Percentiles rank a stretch among this genome's conserved stretches.
Evolutionary conservation across 2,329 filamentous ascomycete species (phyloP).

Genomic region (Fusarium buharicum): DNA sequence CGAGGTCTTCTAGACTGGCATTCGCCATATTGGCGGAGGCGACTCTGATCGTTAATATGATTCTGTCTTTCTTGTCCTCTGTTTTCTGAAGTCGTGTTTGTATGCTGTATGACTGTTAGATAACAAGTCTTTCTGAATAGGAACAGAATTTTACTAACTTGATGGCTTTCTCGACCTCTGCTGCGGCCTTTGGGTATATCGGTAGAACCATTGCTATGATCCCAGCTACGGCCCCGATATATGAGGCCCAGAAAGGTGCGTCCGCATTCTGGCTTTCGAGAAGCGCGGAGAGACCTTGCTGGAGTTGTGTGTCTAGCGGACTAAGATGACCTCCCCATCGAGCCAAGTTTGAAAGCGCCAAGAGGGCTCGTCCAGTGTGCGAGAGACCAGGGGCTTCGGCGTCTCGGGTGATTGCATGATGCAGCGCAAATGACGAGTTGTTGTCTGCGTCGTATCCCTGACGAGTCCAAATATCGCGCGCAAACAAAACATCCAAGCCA

Average conservation of each 20-base stretch:
- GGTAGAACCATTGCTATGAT: conserved; percentile 57
- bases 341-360: conserved; percentile 77
- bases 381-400: conserved; percentile 77
- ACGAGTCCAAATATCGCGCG: conserved; percentile 62
- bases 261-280: conserved; percentile 52
- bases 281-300: conserved; percentile 56
- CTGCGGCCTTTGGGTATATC: conserved; percentile 51
- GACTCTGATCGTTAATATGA: conserved; percentile 53
- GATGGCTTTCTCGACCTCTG: conserved; percentile 51
- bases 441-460: conserved; percentile 60
- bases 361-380: conserved; percentile 75
- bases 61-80: conserved; percentile 51
- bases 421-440: conserved; percentile 76
- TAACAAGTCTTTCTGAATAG: neutral
- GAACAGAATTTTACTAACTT: conserved; percentile 50
- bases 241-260: conserved; percentile 64
- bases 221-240: conserved; percentile 61
- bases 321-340: conserved; percentile 75
- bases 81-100: conserved; percentile 41
- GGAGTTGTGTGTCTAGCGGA: conserved; percentile 58
- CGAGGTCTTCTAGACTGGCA: conserved; percentile 50
- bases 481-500: conserved; percentile 58
- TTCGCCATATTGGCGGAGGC: conserved; percentile 45
- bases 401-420: conserved; percentile 74
- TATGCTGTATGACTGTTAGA: conserved; percentile 48